phyloP scores from a whole-genome alignment of 768 basidiomycete species.

The Pilatotrama ljubarskyi region DNA sequence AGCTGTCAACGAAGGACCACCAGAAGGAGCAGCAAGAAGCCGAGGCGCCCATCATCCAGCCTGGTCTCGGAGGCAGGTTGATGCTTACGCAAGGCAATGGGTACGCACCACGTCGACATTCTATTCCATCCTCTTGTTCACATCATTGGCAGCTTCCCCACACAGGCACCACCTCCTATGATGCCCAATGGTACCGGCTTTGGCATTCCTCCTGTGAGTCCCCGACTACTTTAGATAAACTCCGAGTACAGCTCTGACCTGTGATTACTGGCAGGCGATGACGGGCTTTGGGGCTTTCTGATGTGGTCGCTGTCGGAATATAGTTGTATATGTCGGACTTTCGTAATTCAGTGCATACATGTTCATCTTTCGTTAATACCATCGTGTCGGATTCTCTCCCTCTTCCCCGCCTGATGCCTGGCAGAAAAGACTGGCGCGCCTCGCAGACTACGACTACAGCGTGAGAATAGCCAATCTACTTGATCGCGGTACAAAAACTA shows the following conservation, averaged over 20 bases:
- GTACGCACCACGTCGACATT: slow-evolving; percentile 30
- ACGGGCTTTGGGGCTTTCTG: slow-evolving; percentile 59
- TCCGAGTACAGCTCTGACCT: slow-evolving; percentile 2
- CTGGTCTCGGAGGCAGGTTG: slow-evolving; percentile 63
- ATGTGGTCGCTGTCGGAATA: slow-evolving; percentile 11
- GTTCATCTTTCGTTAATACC: slow-evolving; percentile 20
- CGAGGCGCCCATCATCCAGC: slow-evolving; percentile 86
- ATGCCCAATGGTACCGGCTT: slow-evolving; percentile 58
- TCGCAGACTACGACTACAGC: no score
- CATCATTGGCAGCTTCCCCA: slow-evolving; percentile 47
- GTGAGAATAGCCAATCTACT: background rate
- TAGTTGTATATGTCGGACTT: slow-evolving; percentile 25
- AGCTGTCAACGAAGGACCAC: slow-evolving; percentile 80
- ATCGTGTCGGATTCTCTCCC: slow-evolving; percentile 4
- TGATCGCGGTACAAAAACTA: background rate
- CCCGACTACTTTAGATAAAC: background rate
- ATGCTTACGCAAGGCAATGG: slow-evolving; percentile 78
- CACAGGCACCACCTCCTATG: slow-evolving; percentile 59
- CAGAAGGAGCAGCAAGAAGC: slow-evolving; percentile 90
- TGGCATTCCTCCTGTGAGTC: slow-evolving; percentile 63
- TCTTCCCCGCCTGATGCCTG: background rate
- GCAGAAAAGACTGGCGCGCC: no score
- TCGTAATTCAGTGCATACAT: slow-evolving; percentile 23
- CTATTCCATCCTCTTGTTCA: slow-evolving; percentile 8
- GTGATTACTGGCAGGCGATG: slow-evolving; percentile 47